Base-by-base conservation (phyloP, 129 eudicot species). In the Chrysanthemum seticuspe region DNA sequence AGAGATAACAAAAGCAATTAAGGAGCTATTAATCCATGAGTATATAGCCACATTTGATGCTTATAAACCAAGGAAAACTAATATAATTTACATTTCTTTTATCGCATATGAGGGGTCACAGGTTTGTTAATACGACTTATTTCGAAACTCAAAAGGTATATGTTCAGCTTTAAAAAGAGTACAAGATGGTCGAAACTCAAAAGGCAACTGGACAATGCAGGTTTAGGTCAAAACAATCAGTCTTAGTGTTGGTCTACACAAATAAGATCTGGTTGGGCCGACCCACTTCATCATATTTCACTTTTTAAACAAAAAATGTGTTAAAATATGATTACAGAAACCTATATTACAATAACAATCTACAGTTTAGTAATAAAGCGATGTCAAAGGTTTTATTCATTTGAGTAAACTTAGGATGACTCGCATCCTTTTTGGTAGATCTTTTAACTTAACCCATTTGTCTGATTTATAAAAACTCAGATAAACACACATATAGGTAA, bases 1-100 rank as follows among this genome's bases (percentile, higher is more conserved):
- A 25, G 65, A 61, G 65, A 61, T 61, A 27, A 60, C 44, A 60
- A 61, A 10, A 21, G 36, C 6, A 25, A 60, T 13, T 25, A 60
- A 60, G 65, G 65, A 23, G 8, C 61, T 16, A 56, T 56, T n/a
- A 15, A 56, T 23, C 62, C 27, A 56, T 56, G 27, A 16, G 12
- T 21, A 23, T 21, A 23, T 18, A 59, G 40, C 64, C 36, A 8
- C 8, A 36, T 40, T 40, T 40, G 45, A 40, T 40, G 45, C 36
- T 47, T 25, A 40, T 36, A 70, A 70, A 55, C 29, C 36, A 70
- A 55, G 2, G 59, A 58, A 57, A 57, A 11, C 57, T 40, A 44
- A 53, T 40, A 71, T 56, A n/a, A 51, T 52, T 70, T 54, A 1
- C 10, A 70, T 12, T 9, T 14, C 31, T 16, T 57, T 21, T 8